Percentiles rank a stretch among this genome's conserved stretches.
phyloP scores from a whole-genome alignment of 2,329 filamentous ascomycete species.

The Kalaharituber pfeilii region DNA sequence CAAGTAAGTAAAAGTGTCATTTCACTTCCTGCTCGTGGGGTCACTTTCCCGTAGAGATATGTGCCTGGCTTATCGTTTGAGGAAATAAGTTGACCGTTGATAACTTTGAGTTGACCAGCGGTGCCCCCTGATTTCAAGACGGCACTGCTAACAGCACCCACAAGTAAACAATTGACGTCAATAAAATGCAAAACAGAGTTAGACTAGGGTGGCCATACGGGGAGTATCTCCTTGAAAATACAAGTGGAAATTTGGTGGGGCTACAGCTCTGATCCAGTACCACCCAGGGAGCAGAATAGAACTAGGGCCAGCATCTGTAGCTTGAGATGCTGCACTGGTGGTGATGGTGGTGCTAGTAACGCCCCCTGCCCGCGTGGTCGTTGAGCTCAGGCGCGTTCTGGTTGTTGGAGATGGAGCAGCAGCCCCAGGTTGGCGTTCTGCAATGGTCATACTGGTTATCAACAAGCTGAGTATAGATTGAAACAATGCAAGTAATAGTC shows the following conservation, averaged over 20 bases:
- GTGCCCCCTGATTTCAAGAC: constrained; percentile 36
- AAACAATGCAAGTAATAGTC: constrained; percentile 27
- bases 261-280: constrained; percentile 42
- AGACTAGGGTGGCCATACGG: constrained; percentile 28
- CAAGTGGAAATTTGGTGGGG: constrained; percentile 40
- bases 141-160: constrained; percentile 31
- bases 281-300: constrained; percentile 35
- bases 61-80: constrained; percentile 14
- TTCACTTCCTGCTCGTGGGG: constrained; percentile 30
- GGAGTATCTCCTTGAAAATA: constrained; percentile 35
- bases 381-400: constrained; percentile 8
- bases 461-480: background rate
- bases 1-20: constrained; percentile 37
- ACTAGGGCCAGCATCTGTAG: constrained; percentile 26
- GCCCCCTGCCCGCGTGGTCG: constrained; percentile 6
- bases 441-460: background rate
- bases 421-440: constrained; percentile 28
- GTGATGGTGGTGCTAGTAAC: constrained; percentile 11
- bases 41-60: constrained; percentile 34
- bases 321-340: constrained; percentile 16
- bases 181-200: too few species aligned
- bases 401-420: constrained; percentile 14
- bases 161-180: constrained; percentile 16
- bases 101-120: constrained; percentile 42
- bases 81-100: constrained; percentile 36